Evolutionary conservation across 257 asterid species (phyloP).

Genomic region (Gentiana macrophylla): DNA sequence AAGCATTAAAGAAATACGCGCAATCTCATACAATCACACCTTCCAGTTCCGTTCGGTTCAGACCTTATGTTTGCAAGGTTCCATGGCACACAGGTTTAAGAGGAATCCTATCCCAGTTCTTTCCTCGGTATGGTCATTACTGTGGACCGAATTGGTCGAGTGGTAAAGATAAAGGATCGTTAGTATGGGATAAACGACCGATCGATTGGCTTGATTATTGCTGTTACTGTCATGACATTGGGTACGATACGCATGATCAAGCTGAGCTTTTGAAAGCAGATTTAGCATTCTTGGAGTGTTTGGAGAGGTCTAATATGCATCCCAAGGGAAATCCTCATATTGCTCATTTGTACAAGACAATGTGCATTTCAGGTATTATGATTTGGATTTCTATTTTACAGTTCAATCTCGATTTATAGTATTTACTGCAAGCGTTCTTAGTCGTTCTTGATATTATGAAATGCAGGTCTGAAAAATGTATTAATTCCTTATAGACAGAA

Average conservation of each 20-base stretch:
- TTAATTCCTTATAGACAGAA: constrained; percentile 75
- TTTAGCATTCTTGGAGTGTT: constrained; percentile 81
- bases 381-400: neutral
- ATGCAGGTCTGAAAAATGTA: constrained; percentile 68
- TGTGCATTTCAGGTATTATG: constrained; percentile 77
- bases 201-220: constrained; percentile 94
- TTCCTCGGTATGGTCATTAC: constrained; percentile 87
- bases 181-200: constrained; percentile 85
- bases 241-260: constrained; percentile 74
- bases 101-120: constrained; percentile 72
- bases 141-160: constrained; percentile 99
- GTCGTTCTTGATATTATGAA: neutral
- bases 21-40: constrained; percentile 22
- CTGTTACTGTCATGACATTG: constrained; percentile 95
- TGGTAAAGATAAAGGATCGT: constrained; percentile 79
- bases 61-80: constrained; percentile 84
- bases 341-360: constrained; percentile 60
- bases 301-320: constrained; percentile 69
- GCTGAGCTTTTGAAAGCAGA: constrained; percentile 93
- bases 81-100: constrained; percentile 95
- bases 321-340: constrained; percentile 58
- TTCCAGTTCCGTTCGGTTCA: constrained; percentile 45
- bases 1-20: constrained; percentile 43
- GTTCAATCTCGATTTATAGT: neutral
- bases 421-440: neutral